Base-by-base conservation (phyloP, 345 rosid genomes). In the Gossypium thurberi region DNA sequence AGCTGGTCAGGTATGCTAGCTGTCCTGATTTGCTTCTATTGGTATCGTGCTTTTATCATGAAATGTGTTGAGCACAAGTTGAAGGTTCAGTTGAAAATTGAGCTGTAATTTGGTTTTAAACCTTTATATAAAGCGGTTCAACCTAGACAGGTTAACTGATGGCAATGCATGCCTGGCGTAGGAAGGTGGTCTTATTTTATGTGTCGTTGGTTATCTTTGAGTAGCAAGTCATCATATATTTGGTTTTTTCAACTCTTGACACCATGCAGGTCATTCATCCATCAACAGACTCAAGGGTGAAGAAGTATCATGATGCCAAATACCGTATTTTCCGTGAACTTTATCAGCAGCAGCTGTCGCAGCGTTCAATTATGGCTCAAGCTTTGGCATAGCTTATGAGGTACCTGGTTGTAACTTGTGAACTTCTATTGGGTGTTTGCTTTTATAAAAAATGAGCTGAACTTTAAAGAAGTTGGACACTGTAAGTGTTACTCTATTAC, bases 281-380 rank as follows among this genome's bases (percentile, higher is more conserved):
- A 74, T 86, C 95, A 58, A 77, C 79, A 77, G 88, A 94, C 74
- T 84, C 87, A 3, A 90, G 85, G 82, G 85, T 92, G 78, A 94
- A 87, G 88, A 89, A 90, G 84, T 94, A 89, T 76, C 99, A 94
- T 3, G 90, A 92, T 56, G 98, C 98, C 60, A 94, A 94, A 80
- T 90, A 92, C 82, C 78, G 48, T 8, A 86, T 92, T 21, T 92
- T 92, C 85, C 85, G 86, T 10, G 85, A 88, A 40, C 96, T 95
- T 42, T 87, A 92, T 28, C 81, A 87, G 78, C 91, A 87, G 77
- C 98, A 92, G 81, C 76, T 92, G 59, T 84, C 85, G 68, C 98
- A 87, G 56, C 94, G 93, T 55, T 81, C 89, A 8, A 81, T 83
- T 74, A 87, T 92, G 82, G 82, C 91, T 4, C 73, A 89, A 79